phyloP scores from a whole-genome alignment of 352 stramenopile species.

The Globisporangium carolinianum region DNA sequence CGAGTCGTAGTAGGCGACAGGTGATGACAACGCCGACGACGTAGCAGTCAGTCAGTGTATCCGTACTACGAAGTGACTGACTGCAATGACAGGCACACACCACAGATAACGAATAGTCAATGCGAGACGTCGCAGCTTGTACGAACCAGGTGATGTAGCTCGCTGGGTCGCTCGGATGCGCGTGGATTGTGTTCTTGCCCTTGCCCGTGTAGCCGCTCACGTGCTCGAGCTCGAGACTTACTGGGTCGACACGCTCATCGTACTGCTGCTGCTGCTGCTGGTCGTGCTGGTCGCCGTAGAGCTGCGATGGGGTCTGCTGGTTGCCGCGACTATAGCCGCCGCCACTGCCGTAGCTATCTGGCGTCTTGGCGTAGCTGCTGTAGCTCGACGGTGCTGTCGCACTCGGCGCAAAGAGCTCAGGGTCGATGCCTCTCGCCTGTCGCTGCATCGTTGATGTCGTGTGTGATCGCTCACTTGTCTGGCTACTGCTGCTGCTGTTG shows the following conservation, averaged over 20 bases:
- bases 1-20: too few species aligned
- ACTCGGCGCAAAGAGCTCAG: conserved; percentile 50
- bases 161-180: conserved; percentile 37
- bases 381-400: conserved; percentile 8
- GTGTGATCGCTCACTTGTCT: background rate
- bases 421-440: conserved; percentile 27
- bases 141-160: conserved; percentile 48
- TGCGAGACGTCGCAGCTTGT: too few species aligned
- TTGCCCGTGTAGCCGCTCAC: conserved; percentile 56
- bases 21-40: background rate
- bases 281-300: background rate
- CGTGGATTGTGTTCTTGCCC: conserved; percentile 43
- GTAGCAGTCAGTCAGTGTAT: background rate
- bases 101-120: background rate
- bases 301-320: conserved; percentile 1
- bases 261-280: background rate
- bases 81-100: background rate
- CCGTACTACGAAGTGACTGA: background rate
- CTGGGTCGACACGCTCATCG: too few species aligned
- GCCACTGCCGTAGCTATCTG: conserved; percentile 2
- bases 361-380: background rate
- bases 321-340: background rate
- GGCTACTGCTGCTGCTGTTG: background rate
- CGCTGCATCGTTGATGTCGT: conserved; percentile 20
- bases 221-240: conserved; percentile 56